Conservation (phyloP, 345 rosid species). For the Gossypium arboreum region DNA sequence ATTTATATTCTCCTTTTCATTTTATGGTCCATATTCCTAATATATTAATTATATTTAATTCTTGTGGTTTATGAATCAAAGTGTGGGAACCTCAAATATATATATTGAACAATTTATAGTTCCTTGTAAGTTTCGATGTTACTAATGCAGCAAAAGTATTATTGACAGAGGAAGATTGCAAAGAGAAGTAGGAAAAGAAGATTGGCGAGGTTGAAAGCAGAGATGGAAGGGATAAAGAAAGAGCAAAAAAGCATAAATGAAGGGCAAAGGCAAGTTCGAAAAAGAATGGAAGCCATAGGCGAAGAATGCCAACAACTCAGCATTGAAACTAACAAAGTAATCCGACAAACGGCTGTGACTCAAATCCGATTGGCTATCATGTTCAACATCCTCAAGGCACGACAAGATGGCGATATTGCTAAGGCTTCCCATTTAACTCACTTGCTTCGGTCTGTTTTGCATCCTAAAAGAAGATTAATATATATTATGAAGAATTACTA, state of each 20-base stretch:
- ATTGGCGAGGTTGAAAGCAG: not conserved
- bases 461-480: not conserved
- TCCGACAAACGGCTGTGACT: not conserved
- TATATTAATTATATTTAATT: too few species aligned
- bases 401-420: not conserved
- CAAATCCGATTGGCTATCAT: not conserved
- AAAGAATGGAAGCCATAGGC: not conserved
- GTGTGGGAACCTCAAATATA: too few species aligned
- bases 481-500: too few species aligned
- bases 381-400: not conserved
- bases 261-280: not conserved
- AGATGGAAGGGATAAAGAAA: not conserved
- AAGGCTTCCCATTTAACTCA: not conserved
- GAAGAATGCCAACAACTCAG: not conserved
- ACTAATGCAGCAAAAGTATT: not conserved
- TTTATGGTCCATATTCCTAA: too few species aligned
- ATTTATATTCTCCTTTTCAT: too few species aligned
- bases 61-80: too few species aligned
- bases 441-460: not conserved
- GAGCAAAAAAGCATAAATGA: not conserved
- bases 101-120: too few species aligned
- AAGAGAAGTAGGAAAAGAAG: not conserved
- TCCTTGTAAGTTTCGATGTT: too few species aligned
- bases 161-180: not conserved
- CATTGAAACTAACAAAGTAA: not conserved